Conservation (phyloP, 345 rosid genomes). For the Cardiospermum halicacabum region DNA sequence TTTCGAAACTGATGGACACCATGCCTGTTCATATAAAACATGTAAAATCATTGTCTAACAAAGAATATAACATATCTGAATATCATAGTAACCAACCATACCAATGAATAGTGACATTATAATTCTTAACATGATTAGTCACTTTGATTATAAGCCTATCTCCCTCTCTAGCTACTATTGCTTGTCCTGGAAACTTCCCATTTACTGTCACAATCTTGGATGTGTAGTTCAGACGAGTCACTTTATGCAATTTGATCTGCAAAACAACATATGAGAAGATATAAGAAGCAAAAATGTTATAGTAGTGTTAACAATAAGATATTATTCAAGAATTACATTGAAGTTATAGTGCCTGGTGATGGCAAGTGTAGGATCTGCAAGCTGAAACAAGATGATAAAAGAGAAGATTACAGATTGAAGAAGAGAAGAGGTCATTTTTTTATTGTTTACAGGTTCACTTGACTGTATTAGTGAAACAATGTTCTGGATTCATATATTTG, state of each 20-base stretch:
- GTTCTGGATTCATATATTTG: too few species aligned
- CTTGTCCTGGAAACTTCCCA: conserved; percentile 54
- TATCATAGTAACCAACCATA: conserved; percentile 15
- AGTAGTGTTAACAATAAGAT: neutral
- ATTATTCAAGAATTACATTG: conserved; percentile 35
- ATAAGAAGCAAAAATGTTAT: neutral
- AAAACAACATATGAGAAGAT: neutral
- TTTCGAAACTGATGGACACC: conserved; percentile 50
- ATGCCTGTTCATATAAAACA: conserved; percentile 37
- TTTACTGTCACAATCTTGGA: conserved; percentile 57
- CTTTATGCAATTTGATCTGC: conserved; percentile 39
- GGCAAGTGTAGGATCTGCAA: conserved; percentile 25
- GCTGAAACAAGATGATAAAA: too few species aligned
- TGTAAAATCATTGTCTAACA: neutral
- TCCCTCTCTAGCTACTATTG: conserved; percentile 48
- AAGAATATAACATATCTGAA: too few species aligned
- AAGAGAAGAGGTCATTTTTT: too few species aligned
- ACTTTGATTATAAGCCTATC: conserved; percentile 51
- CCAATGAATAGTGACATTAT: conserved; percentile 56
- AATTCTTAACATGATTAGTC: conserved; percentile 39
- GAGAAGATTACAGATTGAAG: too few species aligned
- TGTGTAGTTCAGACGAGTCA: conserved; percentile 45
- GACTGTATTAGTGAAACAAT: too few species aligned
- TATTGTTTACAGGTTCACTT: too few species aligned
- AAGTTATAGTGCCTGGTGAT: conserved; percentile 67